Percentiles rank a stretch among this genome's conserved stretches.
phyloP scores from a whole-genome alignment of 2,329 filamentous ascomycete species.

The Aotearoamyces nothofagi region DNA sequence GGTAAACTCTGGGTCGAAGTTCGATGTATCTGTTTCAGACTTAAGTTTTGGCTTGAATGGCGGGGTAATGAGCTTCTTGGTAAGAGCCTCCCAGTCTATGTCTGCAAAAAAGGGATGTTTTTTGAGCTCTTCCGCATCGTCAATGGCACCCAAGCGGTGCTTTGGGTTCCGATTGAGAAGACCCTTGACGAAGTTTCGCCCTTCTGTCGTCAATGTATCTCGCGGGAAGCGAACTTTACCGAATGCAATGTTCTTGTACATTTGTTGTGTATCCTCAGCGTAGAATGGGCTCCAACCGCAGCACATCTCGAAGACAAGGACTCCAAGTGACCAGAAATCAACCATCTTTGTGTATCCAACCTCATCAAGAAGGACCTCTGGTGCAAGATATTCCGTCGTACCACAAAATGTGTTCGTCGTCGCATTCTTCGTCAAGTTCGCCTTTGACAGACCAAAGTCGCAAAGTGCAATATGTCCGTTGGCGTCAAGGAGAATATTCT shows the following conservation, averaged over 20 bases:
- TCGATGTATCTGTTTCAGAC: constrained; percentile 89
- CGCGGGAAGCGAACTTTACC: constrained; percentile 94
- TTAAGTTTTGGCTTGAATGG: constrained; percentile 97
- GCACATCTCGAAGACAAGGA: constrained; percentile 98
- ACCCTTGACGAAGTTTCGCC: constrained; percentile 95
- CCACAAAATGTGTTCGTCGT: constrained; percentile 99
- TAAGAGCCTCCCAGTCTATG: constrained; percentile 78
- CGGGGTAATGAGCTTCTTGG: constrained; percentile 83
- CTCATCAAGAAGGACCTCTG: constrained; percentile 89
- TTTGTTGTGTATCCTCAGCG: constrained; percentile 96
- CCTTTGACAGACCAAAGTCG: constrained; percentile 95
- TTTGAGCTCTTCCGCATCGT: constrained; percentile 90
- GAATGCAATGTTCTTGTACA: constrained; percentile 99
- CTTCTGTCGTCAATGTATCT: constrained; percentile 87
- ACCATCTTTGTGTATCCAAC: constrained; percentile 99
- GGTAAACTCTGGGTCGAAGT: constrained; percentile 97
- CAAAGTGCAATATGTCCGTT: constrained; percentile 97
- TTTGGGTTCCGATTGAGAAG: constrained; percentile 93
- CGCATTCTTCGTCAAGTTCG: constrained; percentile 90
- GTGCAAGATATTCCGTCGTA: constrained; percentile 92
- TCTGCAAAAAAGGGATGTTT: constrained; percentile 88
- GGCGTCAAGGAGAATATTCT: constrained; percentile 92
- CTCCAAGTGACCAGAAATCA: constrained; percentile 96
- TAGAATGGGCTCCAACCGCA: constrained; percentile 99
- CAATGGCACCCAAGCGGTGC: constrained; percentile 78